Conservation (phyloP, 345 rosid genomes). For the Limnanthes douglasii region DNA sequence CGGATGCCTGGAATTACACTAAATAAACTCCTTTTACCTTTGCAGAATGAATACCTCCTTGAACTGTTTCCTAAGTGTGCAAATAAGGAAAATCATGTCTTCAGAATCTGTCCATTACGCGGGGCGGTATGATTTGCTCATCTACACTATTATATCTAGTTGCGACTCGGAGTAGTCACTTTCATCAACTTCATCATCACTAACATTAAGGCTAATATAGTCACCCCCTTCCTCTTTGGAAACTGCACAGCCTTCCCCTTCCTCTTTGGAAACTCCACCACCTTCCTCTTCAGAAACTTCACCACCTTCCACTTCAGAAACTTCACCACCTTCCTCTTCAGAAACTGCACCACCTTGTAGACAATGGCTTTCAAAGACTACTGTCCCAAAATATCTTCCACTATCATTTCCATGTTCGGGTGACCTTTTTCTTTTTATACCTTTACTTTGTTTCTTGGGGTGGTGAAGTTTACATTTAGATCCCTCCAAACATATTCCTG, state of each 20-base stretch:
- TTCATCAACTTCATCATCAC: conserved; percentile 33
- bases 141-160: too few species aligned
- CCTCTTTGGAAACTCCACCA: too few species aligned
- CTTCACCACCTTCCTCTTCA: conserved; percentile 10
- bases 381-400: conserved; percentile 61
- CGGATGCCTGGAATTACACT: too few species aligned
- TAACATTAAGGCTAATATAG: conserved; percentile 33
- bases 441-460: conserved; percentile 48
- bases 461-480: conserved; percentile 89
- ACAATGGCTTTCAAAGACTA: conserved; percentile 18
- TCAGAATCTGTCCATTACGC: too few species aligned
- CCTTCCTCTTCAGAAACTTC: too few species aligned
- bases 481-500: conserved; percentile 69
- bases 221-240: conserved; percentile 25
- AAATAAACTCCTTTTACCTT: too few species aligned
- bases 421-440: conserved; percentile 44
- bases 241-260: conserved; percentile 8
- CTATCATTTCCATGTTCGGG: conserved; percentile 25
- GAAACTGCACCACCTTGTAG: conserved; percentile 13
- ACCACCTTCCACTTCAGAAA: conserved; percentile 16
- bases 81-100: too few species aligned
- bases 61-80: too few species aligned
- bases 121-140: too few species aligned
- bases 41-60: too few species aligned
- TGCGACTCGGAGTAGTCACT: too few species aligned